Conservation (phyloP, 352 stramenopile genomes). For the Achlya hypogyna region DNA sequence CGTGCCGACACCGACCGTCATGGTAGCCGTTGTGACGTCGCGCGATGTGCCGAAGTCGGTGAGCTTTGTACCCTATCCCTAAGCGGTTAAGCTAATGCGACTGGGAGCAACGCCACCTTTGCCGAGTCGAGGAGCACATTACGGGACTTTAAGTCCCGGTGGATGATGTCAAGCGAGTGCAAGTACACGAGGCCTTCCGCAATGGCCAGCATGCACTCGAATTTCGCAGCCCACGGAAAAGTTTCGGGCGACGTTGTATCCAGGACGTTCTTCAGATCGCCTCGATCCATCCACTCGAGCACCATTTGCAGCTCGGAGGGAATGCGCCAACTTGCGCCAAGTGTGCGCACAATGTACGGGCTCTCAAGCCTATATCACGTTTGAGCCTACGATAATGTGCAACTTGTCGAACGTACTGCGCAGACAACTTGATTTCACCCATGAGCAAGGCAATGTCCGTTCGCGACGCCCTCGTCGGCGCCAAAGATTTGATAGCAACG, state of each 20-base stretch:
- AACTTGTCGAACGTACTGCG: background rate
- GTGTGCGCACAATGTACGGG: conserved; percentile 8
- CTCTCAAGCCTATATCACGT: background rate
- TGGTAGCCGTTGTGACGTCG: conserved; percentile 7
- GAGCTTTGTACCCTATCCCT: conserved; percentile 32
- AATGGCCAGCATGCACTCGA: conserved; percentile 5
- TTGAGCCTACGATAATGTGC: background rate
- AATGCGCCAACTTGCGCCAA: conserved; percentile 14
- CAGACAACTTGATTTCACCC: conserved; percentile 6
- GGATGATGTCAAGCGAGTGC: conserved; percentile 19
- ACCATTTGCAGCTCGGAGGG: conserved; percentile 15
- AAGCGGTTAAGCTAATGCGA: background rate
- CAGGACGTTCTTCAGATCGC: conserved; percentile 14
- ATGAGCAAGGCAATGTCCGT: background rate
- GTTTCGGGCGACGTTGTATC: background rate
- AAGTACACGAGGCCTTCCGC: conserved; percentile 17
- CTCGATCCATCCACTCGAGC: conserved; percentile 20
- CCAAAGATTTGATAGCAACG: conserved; percentile 6
- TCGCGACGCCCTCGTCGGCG: background rate
- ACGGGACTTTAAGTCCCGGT: conserved; percentile 17
- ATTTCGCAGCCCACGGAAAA: conserved; percentile 14
- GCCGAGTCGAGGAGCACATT: conserved; percentile 14
- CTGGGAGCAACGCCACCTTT: background rate
- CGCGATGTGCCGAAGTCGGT: conserved; percentile 40
- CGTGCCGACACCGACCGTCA: conserved; percentile 16